These are phyloP conservation scores for Populus pruinosa DNA, from an alignment of 345 rosid species.

Conservation along the genomic window DNA sequence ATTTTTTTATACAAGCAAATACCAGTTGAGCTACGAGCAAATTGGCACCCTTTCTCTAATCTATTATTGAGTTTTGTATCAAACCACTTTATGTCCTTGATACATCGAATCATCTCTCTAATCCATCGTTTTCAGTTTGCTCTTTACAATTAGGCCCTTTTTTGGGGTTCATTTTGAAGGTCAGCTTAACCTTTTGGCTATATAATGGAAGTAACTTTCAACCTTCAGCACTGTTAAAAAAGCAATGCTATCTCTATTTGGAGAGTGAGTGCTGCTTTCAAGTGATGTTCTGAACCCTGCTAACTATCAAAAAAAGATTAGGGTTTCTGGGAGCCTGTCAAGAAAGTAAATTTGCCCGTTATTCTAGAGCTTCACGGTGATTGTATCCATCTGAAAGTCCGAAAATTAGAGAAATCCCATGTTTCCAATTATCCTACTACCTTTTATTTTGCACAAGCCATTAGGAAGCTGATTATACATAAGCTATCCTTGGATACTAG, in stretches of 20 bases:
- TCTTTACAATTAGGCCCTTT: background rate
- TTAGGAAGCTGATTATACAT: background rate
- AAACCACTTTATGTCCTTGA: too few species aligned
- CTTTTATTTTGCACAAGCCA: background rate
- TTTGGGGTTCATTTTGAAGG: background rate
- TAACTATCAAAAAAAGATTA: too few species aligned
- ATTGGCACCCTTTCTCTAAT: too few species aligned
- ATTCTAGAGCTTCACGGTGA: background rate
- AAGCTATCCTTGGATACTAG: background rate
- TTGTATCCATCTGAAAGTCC: background rate
- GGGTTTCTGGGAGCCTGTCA: background rate
- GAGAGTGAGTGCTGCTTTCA: background rate
- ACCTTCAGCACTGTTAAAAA: background rate
- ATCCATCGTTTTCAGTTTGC: too few species aligned
- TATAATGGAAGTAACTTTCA: background rate
- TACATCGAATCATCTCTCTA: too few species aligned
- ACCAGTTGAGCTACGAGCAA: too few species aligned
- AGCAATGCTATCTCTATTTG: background rate
- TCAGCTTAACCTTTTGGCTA: background rate
- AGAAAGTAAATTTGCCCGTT: background rate
- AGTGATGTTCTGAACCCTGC: too few species aligned
- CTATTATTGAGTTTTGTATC: too few species aligned
- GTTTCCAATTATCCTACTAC: background rate
- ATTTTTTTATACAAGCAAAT: too few species aligned
- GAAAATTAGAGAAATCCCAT: background rate